phyloP scores from a whole-genome alignment of 352 stramenopile species.

The Globisporangium spiculum region DNA sequence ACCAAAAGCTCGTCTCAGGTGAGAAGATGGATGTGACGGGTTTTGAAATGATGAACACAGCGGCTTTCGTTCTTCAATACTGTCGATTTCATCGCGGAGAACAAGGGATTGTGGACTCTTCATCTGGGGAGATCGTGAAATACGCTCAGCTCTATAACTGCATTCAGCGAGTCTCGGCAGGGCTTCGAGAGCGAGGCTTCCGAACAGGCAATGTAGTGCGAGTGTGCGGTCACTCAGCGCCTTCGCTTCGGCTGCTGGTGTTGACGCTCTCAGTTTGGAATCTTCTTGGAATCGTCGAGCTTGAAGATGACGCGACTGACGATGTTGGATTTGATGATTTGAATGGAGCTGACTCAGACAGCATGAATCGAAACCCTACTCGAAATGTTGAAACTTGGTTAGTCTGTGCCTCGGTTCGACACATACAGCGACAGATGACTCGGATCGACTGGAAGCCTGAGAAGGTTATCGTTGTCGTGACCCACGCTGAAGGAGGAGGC shows the following conservation, averaged over 20 bases:
- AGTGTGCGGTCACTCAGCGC: not conserved
- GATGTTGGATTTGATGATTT: not conserved
- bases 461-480: not conserved
- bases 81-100: conserved; percentile 9
- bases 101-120: conserved; percentile 10
- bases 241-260: conserved; percentile 4
- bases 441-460: conserved; percentile 1
- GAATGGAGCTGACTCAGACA: not conserved
- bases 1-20: conserved; percentile 6
- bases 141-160: conserved; percentile 4
- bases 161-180: conserved; percentile 1
- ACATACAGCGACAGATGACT: not conserved
- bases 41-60: conserved; percentile 10
- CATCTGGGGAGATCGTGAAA: not conserved
- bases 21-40: conserved; percentile 9
- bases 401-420: not conserved
- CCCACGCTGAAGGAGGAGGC: not conserved
- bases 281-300: conserved; percentile 9
- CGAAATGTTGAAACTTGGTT: not conserved
- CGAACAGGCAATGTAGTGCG: not conserved
- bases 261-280: conserved; percentile 18
- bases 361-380: not conserved
- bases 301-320: not conserved
- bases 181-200: conserved; percentile 4
- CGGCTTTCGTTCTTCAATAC: conserved; percentile 15